These are phyloP conservation scores for Hemileia vastatrix DNA, from an alignment of 1,284 basidiomycete species.

Conservation along the genomic window DNA sequence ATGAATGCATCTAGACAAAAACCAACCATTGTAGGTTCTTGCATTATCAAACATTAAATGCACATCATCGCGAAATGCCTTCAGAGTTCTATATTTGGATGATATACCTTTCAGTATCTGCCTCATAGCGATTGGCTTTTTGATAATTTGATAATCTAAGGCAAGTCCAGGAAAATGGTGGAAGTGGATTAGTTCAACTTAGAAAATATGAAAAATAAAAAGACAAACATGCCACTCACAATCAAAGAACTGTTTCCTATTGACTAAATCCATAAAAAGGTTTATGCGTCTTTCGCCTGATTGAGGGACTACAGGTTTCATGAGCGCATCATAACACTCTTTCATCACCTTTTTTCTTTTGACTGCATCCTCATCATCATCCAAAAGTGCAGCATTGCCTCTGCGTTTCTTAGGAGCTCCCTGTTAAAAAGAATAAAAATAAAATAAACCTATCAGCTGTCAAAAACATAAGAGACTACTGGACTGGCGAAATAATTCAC, in stretches of 20 bases:
- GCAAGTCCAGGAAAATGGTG: background rate
- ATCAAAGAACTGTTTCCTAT: conserved; percentile 23
- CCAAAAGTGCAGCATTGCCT: background rate
- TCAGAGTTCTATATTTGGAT: conserved; percentile 38
- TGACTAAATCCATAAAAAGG: conserved; percentile 20
- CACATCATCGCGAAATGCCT: conserved; percentile 41
- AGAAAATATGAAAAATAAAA: background rate
- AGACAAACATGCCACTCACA: conserved; percentile 5
- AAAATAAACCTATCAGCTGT: background rate
- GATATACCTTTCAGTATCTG: conserved; percentile 43
- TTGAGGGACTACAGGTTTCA: conserved; percentile 22
- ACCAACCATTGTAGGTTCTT: conserved; percentile 40
- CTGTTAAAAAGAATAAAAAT: background rate
- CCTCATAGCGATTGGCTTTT: conserved; percentile 41
- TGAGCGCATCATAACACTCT: conserved; percentile 23
- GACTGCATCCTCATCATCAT: conserved; percentile 2
- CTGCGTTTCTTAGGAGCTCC: background rate
- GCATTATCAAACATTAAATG: conserved; percentile 45
- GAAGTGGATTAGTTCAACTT: background rate
- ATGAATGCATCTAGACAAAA: background rate
- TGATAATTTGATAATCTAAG: conserved; percentile 33
- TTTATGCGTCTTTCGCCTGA: conserved; percentile 22
- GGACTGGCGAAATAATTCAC: background rate
- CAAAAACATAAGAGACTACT: background rate
- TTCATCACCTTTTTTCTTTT: conserved; percentile 18